Base-by-base conservation (phyloP, 2,329 filamentous ascomycete species). In the Geosmithia flava region DNA sequence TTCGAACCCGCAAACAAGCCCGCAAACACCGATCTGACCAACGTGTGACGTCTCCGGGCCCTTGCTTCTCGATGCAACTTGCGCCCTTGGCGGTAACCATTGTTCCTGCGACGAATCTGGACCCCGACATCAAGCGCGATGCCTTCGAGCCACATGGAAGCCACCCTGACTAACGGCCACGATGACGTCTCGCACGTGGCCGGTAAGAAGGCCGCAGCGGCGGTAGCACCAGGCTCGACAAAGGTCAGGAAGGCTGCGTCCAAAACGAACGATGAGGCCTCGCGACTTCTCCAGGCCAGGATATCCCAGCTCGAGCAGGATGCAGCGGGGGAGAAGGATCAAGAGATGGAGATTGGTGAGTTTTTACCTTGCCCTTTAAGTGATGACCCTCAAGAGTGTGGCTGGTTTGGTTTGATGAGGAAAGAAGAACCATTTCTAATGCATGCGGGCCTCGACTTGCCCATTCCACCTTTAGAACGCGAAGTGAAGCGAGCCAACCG, bases 251-350 rank as follows among this genome's bases (percentile, higher is more conserved):
- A 45, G 20, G 3, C 43, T 7, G 43, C 40, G 19, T 17, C 44
- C 48, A 49, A 52, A 49, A 47, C 49, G 13, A 48, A 17, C 37
- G 49, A 50, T 58, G 93, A 97, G 67, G 89, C 90, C 44, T 88
- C 88, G 52, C 94, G 95, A 67, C 77, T 96, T 54, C 78, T 98
- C 47, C 85, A 90, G 53, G 88, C 90, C 52, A 88, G 94, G 61
- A 96, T 98, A 62, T 91, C 89, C 20, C 93, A 97, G 69, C 72
- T 98, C 50, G 93, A 98, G 66, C 85, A 88, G 53, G 90, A 96
- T 72, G 87, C 85, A 46, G 89, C 89, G 11, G 87, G 88, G 51
- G 90, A 95, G 63, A 95, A 94, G 66, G 91, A 95, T 57, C 88
- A 96, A 67, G 90, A 96, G 68, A 80, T 85, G 52, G 93, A 97